Evolutionary conservation across 495 filamentous ascomycete genomes (phyloP), one percentile per base, ranked within the genome.

Genomic region (Penicillium bovifimosum): DNA sequence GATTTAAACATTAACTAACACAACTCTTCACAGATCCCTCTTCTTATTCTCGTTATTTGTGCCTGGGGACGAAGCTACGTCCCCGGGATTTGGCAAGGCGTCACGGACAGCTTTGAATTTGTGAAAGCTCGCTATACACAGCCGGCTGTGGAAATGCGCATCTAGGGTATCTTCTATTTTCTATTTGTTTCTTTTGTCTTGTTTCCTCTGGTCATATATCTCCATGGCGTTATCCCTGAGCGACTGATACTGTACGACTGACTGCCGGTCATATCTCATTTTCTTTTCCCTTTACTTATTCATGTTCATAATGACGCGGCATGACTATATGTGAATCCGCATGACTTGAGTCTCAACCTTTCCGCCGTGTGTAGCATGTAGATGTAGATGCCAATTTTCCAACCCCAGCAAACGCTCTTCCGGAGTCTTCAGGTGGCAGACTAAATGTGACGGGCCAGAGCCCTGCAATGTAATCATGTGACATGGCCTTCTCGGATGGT

Each of bases 11-110:
- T 70, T 54, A 70, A 32, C 62, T 63, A 56, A 64, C 39, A 8
- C 9, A 56, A 17, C 54, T 34, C 17, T 39, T 47, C 2, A n/a
- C 49, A 71, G 68, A 69, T 68, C 53, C 58, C 61, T 52, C 69
- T 83, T 54, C 73, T 89, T 34, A 56, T 86, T 52, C 63, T 87
- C 54, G 80, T 87, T 53, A 70, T 87, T 32, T 72, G 78, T 10
- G 77, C 82, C 24, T 87, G 86, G 83, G 68, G 80, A 42, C 76
- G 74, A 55, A 85, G 77, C 62, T 78, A 78, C 51, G 75, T 80
- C 11, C 82, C 83, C 11, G 75, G 73, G 38, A 64, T 81, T 41
- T 75, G 73, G 70, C 70, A 70, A 55, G 70, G 65, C 42, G 63
- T 76, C 45, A 76, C 70, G 45, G 69, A 67, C 46, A 67, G 64